These are phyloP conservation scores for Helianthus tuberosus DNA, from an alignment of 129 eudicot genomes.

Conservation along the genomic window DNA sequence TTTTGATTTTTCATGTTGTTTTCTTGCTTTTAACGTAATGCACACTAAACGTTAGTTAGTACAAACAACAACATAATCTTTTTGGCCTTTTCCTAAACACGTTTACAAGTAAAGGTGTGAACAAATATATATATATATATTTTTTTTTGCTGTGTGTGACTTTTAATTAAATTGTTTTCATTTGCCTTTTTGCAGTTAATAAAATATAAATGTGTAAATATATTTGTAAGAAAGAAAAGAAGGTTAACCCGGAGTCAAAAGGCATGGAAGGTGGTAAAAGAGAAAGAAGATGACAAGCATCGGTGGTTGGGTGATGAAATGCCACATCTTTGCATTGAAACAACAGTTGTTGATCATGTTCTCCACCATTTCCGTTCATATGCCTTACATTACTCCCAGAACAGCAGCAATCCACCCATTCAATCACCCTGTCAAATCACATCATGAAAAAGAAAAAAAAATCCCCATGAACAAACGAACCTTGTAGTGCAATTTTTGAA, in stretches of 20 bases:
- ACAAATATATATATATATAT: too few relatives aligned
- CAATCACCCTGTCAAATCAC: slow-evolving; percentile 54
- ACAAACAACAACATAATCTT: too few relatives aligned
- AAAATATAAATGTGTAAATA: too few relatives aligned
- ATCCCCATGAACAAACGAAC: not conserved
- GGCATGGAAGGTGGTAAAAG: slow-evolving; percentile 72
- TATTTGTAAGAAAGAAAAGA: not conserved
- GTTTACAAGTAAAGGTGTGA: too few relatives aligned
- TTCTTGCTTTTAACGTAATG: too few relatives aligned
- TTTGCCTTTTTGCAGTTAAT: too few relatives aligned
- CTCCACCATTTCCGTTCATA: slow-evolving; percentile 28
- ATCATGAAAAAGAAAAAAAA: not conserved
- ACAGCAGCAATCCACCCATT: slow-evolving; percentile 86
- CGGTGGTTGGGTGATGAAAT: slow-evolving; percentile 62
- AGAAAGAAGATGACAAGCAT: slow-evolving; percentile 68
- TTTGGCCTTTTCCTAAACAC: too few relatives aligned
- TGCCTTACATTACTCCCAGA: slow-evolving; percentile 54
- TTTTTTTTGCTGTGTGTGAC: too few relatives aligned
- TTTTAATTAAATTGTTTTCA: too few relatives aligned
- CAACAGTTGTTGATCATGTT: slow-evolving; percentile 28
- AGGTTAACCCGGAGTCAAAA: slow-evolving; percentile 61
- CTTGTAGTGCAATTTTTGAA: too few relatives aligned
- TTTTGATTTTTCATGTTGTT: too few relatives aligned
- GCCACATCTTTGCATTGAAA: slow-evolving; percentile 70
- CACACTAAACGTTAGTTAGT: too few relatives aligned